phyloP scores from a whole-genome alignment of 2,329 filamentous ascomycete species.

The Penicillium psychrosexuale region DNA sequence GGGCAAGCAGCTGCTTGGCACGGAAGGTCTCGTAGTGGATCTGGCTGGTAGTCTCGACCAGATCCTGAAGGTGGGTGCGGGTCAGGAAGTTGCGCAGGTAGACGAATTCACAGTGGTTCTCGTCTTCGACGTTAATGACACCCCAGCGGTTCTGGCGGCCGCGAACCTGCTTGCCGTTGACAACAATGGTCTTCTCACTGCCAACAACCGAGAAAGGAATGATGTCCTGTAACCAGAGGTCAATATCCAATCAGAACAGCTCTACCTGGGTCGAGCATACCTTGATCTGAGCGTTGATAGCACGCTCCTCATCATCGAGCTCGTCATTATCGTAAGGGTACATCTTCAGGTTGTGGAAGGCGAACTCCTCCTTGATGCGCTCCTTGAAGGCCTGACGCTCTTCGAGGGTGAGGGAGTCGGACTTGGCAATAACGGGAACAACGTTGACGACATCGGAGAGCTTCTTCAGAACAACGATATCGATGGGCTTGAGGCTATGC shows the following conservation, averaged over 20 bases:
- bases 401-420: slow-evolving; percentile 91
- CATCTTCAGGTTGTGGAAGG: slow-evolving; percentile 99
- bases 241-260: slow-evolving; percentile 36
- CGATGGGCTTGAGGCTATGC: slow-evolving; percentile 81
- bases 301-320: slow-evolving; percentile 93
- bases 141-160: slow-evolving; percentile 99
- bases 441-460: slow-evolving; percentile 98
- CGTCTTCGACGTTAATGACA: slow-evolving; percentile 98
- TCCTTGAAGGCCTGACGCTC: slow-evolving; percentile 97
- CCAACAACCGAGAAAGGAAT: slow-evolving; percentile 97
- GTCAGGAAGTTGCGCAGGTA: slow-evolving; percentile 98
- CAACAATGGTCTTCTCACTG: slow-evolving; percentile 95
- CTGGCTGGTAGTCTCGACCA: slow-evolving; percentile 98
- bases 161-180: slow-evolving; percentile 95
- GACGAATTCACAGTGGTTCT: slow-evolving; percentile 99
- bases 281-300: slow-evolving; percentile 94
- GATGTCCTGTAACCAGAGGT: slow-evolving; percentile 61
- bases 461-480: slow-evolving; percentile 99
- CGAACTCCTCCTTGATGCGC: slow-evolving; percentile 98
- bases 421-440: slow-evolving; percentile 97
- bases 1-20: slow-evolving; percentile 93
- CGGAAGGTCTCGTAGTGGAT: slow-evolving; percentile 99
- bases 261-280: slow-evolving; percentile 47
- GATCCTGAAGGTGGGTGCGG: slow-evolving; percentile 94
- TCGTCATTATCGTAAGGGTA: slow-evolving; percentile 99